Percentiles rank a stretch among this genome's conserved stretches.
These are phyloP conservation scores for Lentinula boryana DNA, from an alignment of 768 basidiomycete genomes.

Conservation along the genomic window DNA sequence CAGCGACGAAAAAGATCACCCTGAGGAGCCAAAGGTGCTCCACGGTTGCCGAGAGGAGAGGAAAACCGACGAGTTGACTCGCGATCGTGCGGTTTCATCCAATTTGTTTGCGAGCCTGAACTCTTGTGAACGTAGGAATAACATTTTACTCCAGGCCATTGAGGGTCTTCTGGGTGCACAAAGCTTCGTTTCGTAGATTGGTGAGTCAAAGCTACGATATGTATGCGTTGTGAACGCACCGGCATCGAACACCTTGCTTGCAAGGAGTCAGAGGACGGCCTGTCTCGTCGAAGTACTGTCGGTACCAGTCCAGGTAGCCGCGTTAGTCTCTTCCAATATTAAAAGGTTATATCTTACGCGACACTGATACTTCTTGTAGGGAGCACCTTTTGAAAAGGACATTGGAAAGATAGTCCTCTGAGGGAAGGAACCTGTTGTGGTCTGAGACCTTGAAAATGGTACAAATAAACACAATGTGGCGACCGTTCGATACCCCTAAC, in stretches of 20 bases:
- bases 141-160: slow-evolving; percentile 28
- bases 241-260: slow-evolving; percentile 41
- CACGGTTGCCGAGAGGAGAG: slow-evolving; percentile 17
- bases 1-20: slow-evolving; percentile 34
- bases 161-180: slow-evolving; percentile 43
- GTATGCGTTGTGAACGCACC: slow-evolving; percentile 26
- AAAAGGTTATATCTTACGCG: slow-evolving; percentile 39
- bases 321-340: slow-evolving; percentile 39
- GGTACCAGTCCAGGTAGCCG: neutral
- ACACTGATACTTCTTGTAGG: slow-evolving; percentile 10
- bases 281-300: slow-evolving; percentile 40
- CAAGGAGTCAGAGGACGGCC: slow-evolving; percentile 40
- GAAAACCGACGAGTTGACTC: neutral
- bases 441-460: slow-evolving; percentile 34
- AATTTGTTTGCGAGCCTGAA: slow-evolving; percentile 8
- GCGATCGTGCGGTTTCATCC: neutral
- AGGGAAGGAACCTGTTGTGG: slow-evolving; percentile 23
- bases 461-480: slow-evolving; percentile 50
- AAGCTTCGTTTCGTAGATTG: slow-evolving; percentile 25
- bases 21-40: slow-evolving; percentile 36
- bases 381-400: slow-evolving; percentile 37
- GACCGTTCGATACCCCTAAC: slow-evolving; percentile 6
- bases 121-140: slow-evolving; percentile 16
- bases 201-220: neutral
- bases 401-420: slow-evolving; percentile 31